phyloP scores from a whole-genome alignment of 2,329 filamentous ascomycete species.

The Stemphylium beticola region DNA sequence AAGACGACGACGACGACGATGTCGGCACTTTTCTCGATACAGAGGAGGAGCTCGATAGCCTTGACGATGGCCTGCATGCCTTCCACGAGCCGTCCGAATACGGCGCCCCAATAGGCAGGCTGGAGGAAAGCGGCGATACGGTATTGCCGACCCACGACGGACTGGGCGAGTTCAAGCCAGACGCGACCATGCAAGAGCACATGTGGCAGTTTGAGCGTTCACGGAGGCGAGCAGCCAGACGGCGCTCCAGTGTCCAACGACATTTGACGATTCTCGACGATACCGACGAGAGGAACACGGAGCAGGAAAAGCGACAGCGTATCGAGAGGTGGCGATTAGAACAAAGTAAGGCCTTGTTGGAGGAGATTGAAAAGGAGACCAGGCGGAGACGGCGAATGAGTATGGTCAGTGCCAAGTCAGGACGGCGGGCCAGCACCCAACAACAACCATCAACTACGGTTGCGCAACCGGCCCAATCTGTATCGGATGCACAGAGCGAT shows the following conservation, averaged over 20 bases:
- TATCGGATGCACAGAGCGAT: slow-evolving; percentile 40
- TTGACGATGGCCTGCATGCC: slow-evolving; percentile 89
- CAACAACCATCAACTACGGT: slow-evolving; percentile 13
- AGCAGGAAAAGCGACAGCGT: slow-evolving; percentile 74
- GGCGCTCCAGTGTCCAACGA: slow-evolving; percentile 64
- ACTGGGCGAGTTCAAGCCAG: slow-evolving; percentile 80
- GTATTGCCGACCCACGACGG: slow-evolving; percentile 93
- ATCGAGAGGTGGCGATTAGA: slow-evolving; percentile 94
- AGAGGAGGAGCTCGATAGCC: slow-evolving; percentile 79
- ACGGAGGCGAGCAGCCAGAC: slow-evolving; percentile 56
- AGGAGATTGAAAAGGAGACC: slow-evolving; percentile 89
- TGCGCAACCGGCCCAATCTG: slow-evolving; percentile 23
- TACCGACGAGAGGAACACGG: slow-evolving; percentile 61
- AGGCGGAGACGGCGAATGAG: slow-evolving; percentile 69
- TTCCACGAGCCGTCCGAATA: slow-evolving; percentile 70
- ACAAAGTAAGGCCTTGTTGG: slow-evolving; percentile 82
- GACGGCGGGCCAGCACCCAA: slow-evolving; percentile 31
- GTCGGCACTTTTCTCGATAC: slow-evolving; percentile 52
- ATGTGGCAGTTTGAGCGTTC: slow-evolving; percentile 88
- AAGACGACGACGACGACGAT: slow-evolving; percentile 46
- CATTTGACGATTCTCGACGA: slow-evolving; percentile 63
- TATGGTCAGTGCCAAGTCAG: slow-evolving; percentile 56
- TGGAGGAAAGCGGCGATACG: slow-evolving; percentile 65
- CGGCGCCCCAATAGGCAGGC: slow-evolving; percentile 51
- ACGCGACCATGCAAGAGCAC: slow-evolving; percentile 74